phyloP scores from a whole-genome alignment of 441 rosid genomes.

The Euphorbia schlechtendalii region DNA sequence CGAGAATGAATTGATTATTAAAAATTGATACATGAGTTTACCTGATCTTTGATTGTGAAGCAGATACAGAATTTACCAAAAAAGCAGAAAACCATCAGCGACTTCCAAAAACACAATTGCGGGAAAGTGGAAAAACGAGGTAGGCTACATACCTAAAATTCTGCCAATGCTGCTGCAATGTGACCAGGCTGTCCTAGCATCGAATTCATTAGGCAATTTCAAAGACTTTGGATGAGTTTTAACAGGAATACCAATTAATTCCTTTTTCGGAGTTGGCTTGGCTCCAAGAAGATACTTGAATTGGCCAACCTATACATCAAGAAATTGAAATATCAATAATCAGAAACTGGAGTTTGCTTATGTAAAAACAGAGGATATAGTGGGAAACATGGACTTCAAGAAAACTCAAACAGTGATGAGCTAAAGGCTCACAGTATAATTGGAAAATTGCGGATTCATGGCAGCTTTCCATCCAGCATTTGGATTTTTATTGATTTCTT shows the following conservation, averaged over 20 bases:
- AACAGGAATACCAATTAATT: conserved; percentile 46
- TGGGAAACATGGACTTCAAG: neutral
- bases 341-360: neutral
- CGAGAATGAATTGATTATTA: conserved; percentile 1
- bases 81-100: conserved; percentile 27
- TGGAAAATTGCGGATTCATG: conserved; percentile 54
- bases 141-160: conserved; percentile 62
- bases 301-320: conserved; percentile 57
- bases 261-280: conserved; percentile 52
- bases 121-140: conserved; percentile 5
- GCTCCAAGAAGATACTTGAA: conserved; percentile 80
- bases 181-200: conserved; percentile 80
- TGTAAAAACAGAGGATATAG: neutral
- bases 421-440: conserved; percentile 50
- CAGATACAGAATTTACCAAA: conserved; percentile 26
- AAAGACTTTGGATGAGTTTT: conserved; percentile 51
- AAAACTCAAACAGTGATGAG: conserved; percentile 5
- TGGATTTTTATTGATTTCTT: conserved; percentile 63
- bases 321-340: conserved; percentile 13
- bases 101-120: neutral
- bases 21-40: conserved; percentile 15
- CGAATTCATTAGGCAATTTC: conserved; percentile 62
- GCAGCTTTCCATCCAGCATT: conserved; percentile 86
- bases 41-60: conserved; percentile 55
- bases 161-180: conserved; percentile 67